Conservation (phyloP, 352 stramenopile genomes). For the Phytopythium cucurbitacearum region DNA sequence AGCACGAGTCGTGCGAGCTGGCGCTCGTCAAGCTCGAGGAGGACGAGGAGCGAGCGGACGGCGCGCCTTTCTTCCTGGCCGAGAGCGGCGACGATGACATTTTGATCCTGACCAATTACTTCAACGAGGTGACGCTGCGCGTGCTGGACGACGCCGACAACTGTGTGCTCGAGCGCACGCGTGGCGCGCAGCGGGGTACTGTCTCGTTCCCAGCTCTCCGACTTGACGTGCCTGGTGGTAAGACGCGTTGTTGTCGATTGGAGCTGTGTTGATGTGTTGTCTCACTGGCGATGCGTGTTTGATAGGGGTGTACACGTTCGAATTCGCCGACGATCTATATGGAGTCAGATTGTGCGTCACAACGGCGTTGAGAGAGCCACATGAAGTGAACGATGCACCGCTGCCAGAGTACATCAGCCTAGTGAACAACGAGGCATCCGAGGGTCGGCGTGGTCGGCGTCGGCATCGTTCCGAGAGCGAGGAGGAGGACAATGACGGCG, state of each 20-base stretch:
- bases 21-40: constrained; percentile 76
- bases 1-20: constrained; percentile 61
- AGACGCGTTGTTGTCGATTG: constrained; percentile 1
- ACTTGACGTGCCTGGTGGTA: constrained; percentile 63
- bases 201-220: constrained; percentile 55
- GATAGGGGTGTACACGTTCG: constrained; percentile 69
- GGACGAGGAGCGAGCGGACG: constrained; percentile 55
- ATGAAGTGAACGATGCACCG: constrained; percentile 37
- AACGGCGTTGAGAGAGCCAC: constrained; percentile 37
- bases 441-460: constrained; percentile 19
- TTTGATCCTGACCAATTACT: constrained; percentile 54
- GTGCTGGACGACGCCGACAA: constrained; percentile 54
- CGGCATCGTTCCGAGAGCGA: constrained; percentile 27
- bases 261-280: constrained; percentile 2
- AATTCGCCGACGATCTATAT: constrained; percentile 59
- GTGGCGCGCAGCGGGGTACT: constrained; percentile 38
- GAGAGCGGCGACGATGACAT: constrained; percentile 62
- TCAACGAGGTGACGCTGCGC: constrained; percentile 55
- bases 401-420: constrained; percentile 25
- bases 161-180: constrained; percentile 53
- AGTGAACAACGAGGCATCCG: constrained; percentile 26
- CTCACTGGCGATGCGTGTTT: constrained; percentile 1
- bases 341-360: constrained; percentile 51
- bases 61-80: constrained; percentile 69
- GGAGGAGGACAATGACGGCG: constrained; percentile 29